Conservation (phyloP, 2,329 filamentous ascomycete species). For the Aspergillus fischeri region DNA sequence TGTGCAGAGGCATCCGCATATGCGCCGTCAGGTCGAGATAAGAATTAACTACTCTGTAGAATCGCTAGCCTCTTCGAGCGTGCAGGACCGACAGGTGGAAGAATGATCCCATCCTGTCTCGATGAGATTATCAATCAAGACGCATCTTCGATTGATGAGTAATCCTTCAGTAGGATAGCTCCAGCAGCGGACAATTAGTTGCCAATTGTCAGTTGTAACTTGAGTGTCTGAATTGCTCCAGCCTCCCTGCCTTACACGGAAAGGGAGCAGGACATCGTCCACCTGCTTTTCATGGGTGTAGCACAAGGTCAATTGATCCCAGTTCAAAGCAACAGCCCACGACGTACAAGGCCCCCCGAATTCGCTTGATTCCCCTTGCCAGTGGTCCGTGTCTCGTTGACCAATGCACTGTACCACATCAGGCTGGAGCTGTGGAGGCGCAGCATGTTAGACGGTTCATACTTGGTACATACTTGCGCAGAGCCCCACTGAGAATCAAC, state of each 20-base stretch:
- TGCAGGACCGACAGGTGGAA: neutral
- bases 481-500: slow-evolving; percentile 7
- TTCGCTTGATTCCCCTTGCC: neutral
- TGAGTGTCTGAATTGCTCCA: neutral
- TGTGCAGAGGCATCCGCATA: neutral
- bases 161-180: neutral
- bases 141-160: neutral
- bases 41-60: neutral
- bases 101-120: neutral
- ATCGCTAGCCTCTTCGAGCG: neutral
- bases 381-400: neutral
- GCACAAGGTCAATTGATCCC: slow-evolving; percentile 8
- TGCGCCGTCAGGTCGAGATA: neutral
- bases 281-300: neutral
- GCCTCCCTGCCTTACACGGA: neutral
- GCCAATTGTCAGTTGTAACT: neutral
- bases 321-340: neutral
- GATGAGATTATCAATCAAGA: too few species aligned
- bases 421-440: slow-evolving; percentile 12
- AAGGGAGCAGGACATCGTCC: neutral
- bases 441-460: slow-evolving; percentile 6
- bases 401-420: slow-evolving; percentile 10
- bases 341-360: neutral
- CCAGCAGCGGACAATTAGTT: neutral
- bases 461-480: slow-evolving; percentile 1